Conservation (phyloP, 1,139 yeast species). For the Saccharomyces uvarum region DNA sequence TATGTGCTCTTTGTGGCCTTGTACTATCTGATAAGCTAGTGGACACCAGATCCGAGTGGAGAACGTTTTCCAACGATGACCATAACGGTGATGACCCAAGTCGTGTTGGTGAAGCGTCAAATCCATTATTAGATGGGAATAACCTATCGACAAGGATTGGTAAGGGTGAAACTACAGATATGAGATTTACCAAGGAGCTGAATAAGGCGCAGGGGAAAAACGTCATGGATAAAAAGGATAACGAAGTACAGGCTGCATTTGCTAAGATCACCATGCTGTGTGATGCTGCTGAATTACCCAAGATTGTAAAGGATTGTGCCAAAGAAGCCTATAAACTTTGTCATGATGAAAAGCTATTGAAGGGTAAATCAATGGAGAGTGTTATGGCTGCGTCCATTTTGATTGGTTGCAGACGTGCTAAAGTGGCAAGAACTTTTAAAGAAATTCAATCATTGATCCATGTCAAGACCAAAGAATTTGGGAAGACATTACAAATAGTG, state of each 20-base stretch:
- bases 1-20: conserved; percentile 92
- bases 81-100: conserved; percentile 97
- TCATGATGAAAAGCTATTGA: conserved; percentile 75
- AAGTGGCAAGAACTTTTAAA: conserved; percentile 89
- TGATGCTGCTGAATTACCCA: conserved; percentile 91
- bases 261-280: conserved; percentile 92
- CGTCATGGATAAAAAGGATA: conserved; percentile 78
- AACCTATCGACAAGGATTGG: conserved; percentile 91
- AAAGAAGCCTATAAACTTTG: conserved; percentile 92
- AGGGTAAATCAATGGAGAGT: conserved; percentile 89
- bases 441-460: conserved; percentile 94
- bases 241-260: conserved; percentile 81
- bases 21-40: conserved; percentile 88
- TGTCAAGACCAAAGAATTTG: conserved; percentile 91
- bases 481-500: conserved; percentile 78
- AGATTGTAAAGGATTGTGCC: conserved; percentile 94
- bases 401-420: conserved; percentile 90
- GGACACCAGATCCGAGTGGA: conserved; percentile 96
- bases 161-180: conserved; percentile 61
- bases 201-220: conserved; percentile 84
- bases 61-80: conserved; percentile 94
- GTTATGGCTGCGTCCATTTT: conserved; percentile 96
- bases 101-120: conserved; percentile 99
- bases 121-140: conserved; percentile 84
- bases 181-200: conserved; percentile 71